Evolutionary conservation across 352 stramenopile genomes (phyloP).

Genomic region (Plasmopara muralis): DNA sequence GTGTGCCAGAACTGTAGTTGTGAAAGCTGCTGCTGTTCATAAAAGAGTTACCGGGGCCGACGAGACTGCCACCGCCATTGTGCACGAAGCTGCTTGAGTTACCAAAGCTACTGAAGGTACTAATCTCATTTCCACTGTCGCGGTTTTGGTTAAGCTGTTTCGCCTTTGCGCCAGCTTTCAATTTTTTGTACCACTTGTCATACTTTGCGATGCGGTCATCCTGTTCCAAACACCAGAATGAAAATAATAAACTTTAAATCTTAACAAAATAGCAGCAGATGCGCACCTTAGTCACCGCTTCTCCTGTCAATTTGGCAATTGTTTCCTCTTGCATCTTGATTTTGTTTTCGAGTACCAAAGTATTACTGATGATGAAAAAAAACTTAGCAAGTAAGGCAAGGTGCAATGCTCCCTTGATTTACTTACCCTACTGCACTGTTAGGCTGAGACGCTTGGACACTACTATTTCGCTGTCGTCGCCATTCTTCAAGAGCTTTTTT

Average conservation of each 20-base stretch:
- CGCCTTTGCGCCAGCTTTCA: slow-evolving; percentile 75
- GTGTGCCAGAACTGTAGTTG: slow-evolving; percentile 18
- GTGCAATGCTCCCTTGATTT: not conserved
- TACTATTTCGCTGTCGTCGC: slow-evolving; percentile 52
- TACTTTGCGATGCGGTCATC: slow-evolving; percentile 76
- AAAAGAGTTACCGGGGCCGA: slow-evolving; percentile 43
- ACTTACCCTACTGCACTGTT: slow-evolving; percentile 15
- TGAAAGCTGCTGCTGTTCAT: slow-evolving; percentile 62
- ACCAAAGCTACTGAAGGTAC: slow-evolving; percentile 38
- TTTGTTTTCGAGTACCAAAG: slow-evolving; percentile 24
- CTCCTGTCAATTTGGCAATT: slow-evolving; percentile 51
- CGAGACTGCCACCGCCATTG: slow-evolving; percentile 21
- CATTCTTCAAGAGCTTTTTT: slow-evolving; percentile 87
- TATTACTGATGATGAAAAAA: slow-evolving; percentile 12
- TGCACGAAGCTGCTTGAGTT: slow-evolving; percentile 31
- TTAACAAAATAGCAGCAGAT: not conserved
- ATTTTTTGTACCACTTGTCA: slow-evolving; percentile 81
- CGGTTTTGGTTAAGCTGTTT: slow-evolving; percentile 68
- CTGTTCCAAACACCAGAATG: slow-evolving; percentile 10
- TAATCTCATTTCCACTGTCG: slow-evolving; percentile 21
- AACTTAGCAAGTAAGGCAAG: slow-evolving; percentile 1
- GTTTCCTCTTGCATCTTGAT: slow-evolving; percentile 47
- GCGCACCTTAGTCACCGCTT: slow-evolving; percentile 33
- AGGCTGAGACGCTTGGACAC: slow-evolving; percentile 8
- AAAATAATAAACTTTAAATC: not conserved